Percentiles rank a stretch among this genome's conserved stretches.
These are phyloP conservation scores for Zasmidium citrigriseum DNA, from an alignment of 2,329 filamentous ascomycete genomes.

Conservation along the genomic window DNA sequence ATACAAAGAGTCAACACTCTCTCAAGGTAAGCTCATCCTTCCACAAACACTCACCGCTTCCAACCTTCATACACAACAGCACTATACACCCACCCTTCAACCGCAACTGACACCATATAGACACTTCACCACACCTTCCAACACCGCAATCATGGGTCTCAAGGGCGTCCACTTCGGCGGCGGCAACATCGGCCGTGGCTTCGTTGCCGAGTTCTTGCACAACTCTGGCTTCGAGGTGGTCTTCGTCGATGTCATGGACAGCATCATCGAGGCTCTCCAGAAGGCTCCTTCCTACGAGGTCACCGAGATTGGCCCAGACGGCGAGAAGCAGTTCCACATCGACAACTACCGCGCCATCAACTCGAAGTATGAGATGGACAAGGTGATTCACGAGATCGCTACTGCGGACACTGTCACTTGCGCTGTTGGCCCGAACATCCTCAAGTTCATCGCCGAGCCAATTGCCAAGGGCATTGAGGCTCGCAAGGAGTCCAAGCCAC, in stretches of 20 bases:
- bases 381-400: constrained; percentile 81
- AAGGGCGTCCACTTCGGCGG: constrained; percentile 57
- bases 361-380: constrained; percentile 79
- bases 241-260: constrained; percentile 91
- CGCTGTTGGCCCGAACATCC: constrained; percentile 92
- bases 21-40: constrained; percentile 5
- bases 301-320: constrained; percentile 85
- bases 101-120: constrained; percentile 2
- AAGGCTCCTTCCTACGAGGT: constrained; percentile 77
- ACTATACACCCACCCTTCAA: not conserved
- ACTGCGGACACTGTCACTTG: constrained; percentile 92
- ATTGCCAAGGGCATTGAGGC: constrained; percentile 91
- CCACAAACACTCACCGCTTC: constrained; percentile 4
- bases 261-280: constrained; percentile 78
- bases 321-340: constrained; percentile 78
- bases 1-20: not conserved
- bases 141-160: constrained; percentile 34
- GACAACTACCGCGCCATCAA: constrained; percentile 97
- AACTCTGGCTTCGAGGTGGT: constrained; percentile 94
- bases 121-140: constrained; percentile 4
- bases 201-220: constrained; percentile 89
- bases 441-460: constrained; percentile 93
- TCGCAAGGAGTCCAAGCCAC: constrained; percentile 65
- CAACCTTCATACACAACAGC: not conserved
- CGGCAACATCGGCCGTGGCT: constrained; percentile 62